Evolutionary conservation across 345 rosid species (phyloP).

Genomic region (Acer campestre): DNA sequence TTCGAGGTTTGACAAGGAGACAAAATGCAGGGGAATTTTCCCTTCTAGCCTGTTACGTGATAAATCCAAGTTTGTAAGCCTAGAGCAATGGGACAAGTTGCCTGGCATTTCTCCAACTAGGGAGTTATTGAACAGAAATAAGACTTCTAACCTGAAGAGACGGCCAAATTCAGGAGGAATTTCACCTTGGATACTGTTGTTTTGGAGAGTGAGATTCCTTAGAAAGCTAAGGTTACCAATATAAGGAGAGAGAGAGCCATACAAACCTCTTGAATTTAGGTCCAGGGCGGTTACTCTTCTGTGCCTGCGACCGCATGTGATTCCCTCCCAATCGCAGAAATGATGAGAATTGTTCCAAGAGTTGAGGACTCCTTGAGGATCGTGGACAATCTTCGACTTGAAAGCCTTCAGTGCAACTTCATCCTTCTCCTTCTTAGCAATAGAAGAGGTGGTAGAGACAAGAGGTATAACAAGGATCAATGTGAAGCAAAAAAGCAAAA

Average conservation of each 20-base stretch:
- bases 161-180: slow-evolving; percentile 26
- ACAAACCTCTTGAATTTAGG: slow-evolving; percentile 19
- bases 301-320: slow-evolving; percentile 22
- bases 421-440: slow-evolving; percentile 28
- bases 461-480: too few relatives aligned
- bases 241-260: slow-evolving; percentile 29
- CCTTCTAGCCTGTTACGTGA: too few relatives aligned
- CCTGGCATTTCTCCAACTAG: too few relatives aligned
- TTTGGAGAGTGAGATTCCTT: slow-evolving; percentile 23
- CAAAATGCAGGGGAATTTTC: too few relatives aligned
- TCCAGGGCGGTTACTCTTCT: slow-evolving; percentile 31
- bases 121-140: too few relatives aligned
- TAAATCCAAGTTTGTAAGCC: too few relatives aligned
- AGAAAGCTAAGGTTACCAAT: slow-evolving; percentile 43
- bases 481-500: too few relatives aligned
- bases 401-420: slow-evolving; percentile 25
- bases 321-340: slow-evolving; percentile 31
- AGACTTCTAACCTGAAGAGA: slow-evolving; percentile 6
- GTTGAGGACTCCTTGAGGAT: slow-evolving; percentile 20
- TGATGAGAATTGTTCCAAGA: slow-evolving; percentile 33
- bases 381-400: slow-evolving; percentile 27
- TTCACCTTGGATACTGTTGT: slow-evolving; percentile 22
- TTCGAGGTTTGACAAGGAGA: too few relatives aligned
- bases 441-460: neutral
- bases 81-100: too few relatives aligned